Evolutionary conservation across 1,139 yeast species (phyloP).

Genomic region (Hansenula sp.): DNA sequence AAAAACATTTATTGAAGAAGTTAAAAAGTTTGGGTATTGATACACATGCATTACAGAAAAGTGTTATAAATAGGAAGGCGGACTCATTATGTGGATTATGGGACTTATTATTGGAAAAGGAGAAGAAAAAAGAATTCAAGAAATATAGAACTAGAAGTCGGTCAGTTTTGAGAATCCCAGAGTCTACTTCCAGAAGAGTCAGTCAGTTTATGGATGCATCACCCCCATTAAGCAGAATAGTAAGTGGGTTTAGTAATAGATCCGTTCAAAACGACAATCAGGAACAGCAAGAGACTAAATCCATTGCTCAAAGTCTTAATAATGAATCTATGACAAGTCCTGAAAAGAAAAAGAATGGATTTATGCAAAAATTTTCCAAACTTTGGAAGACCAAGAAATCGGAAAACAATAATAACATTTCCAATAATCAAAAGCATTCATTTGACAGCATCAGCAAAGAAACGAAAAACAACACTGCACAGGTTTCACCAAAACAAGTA

Average conservation of each 20-base stretch:
- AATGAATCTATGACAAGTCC: slow-evolving; percentile 15
- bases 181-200: slow-evolving; percentile 23
- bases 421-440: not conserved
- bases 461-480: not conserved
- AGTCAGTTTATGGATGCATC: slow-evolving; percentile 24
- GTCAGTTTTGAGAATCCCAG: slow-evolving; percentile 37
- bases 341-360: slow-evolving; percentile 19
- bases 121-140: slow-evolving; percentile 43
- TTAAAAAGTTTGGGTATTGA: slow-evolving; percentile 67
- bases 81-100: slow-evolving; percentile 85
- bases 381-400: slow-evolving; percentile 16
- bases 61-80: slow-evolving; percentile 60
- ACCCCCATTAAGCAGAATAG: slow-evolving; percentile 21
- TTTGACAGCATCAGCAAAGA: not conserved
- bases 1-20: slow-evolving; percentile 60
- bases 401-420: not conserved
- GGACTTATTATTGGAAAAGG: slow-evolving; percentile 68
- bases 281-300: not conserved
- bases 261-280: slow-evolving; percentile 3
- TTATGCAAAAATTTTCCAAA: slow-evolving; percentile 19
- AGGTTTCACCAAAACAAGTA: not conserved
- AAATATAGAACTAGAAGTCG: slow-evolving; percentile 43
- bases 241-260: slow-evolving; percentile 12
- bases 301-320: not conserved
- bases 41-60: slow-evolving; percentile 54